Percentiles rank a stretch among this genome's conserved stretches.
Evolutionary conservation across 306 rosid species (phyloP).

Genomic region (Prosopis cineraria): DNA sequence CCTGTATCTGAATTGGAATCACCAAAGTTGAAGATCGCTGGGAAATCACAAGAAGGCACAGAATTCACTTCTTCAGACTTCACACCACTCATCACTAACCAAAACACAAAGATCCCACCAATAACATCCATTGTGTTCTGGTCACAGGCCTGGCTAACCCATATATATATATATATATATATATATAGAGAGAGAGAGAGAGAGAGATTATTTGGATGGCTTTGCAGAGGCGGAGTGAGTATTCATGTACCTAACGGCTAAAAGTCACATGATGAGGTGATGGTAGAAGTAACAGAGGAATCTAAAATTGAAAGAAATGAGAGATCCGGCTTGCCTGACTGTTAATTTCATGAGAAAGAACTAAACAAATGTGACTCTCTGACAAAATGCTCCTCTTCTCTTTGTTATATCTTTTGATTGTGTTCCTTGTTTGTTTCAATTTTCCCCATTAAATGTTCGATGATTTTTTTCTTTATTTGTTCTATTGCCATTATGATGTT

Average conservation of each 20-base stretch:
- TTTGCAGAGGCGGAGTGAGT: not conserved
- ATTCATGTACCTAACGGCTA: slow-evolving; percentile 15
- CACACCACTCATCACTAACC: slow-evolving; percentile 22
- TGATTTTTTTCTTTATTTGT: not conserved
- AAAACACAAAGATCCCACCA: slow-evolving; percentile 26
- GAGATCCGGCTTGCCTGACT: not conserved
- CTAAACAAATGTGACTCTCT: not conserved
- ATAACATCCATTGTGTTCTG: not conserved
- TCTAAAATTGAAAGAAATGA: not conserved
- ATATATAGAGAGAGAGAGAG: too few relatives aligned
- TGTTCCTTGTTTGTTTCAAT: not conserved
- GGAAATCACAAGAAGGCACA: slow-evolving; percentile 44
- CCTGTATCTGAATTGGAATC: slow-evolving; percentile 85
- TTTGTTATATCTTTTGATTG: not conserved
- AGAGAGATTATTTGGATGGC: not conserved
- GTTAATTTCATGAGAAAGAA: not conserved
- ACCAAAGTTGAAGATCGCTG: slow-evolving; percentile 73
- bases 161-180: too few relatives aligned
- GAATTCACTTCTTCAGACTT: slow-evolving; percentile 31
- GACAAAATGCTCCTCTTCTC: not conserved
- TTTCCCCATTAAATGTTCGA: not conserved
- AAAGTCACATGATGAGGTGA: slow-evolving; percentile 22
- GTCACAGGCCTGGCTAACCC: not conserved
- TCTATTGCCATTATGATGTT: not conserved
- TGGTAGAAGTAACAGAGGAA: not conserved